Percentiles rank a stretch among this genome's conserved stretches.
Conservation (phyloP, 2,329 filamentous ascomycete genomes). For the Coniosporium tulheliwenetii region DNA sequence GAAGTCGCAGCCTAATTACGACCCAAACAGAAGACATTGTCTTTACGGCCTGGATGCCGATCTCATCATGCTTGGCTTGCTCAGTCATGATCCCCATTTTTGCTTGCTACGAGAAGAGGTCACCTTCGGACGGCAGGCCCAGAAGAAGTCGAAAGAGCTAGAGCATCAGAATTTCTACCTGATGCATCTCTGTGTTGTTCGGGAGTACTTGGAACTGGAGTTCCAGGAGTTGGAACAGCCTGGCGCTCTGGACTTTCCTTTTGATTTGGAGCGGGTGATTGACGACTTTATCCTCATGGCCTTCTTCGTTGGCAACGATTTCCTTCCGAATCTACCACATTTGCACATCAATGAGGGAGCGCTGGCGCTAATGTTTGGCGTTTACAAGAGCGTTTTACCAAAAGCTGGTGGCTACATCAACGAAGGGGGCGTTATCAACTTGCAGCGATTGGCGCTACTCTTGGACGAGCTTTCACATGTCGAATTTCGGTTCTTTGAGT, state of each 20-base stretch:
- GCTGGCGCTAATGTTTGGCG: slow-evolving; percentile 88
- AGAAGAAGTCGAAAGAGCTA: slow-evolving; percentile 84
- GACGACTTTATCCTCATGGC: slow-evolving; percentile 99
- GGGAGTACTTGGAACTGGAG: slow-evolving; percentile 91
- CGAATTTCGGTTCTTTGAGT: slow-evolving; percentile 85
- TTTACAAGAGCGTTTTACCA: slow-evolving; percentile 84
- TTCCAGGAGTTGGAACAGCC: slow-evolving; percentile 81
- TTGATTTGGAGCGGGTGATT: slow-evolving; percentile 91
- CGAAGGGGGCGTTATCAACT: slow-evolving; percentile 81
- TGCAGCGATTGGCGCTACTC: slow-evolving; percentile 61
- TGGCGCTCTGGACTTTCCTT: slow-evolving; percentile 57
- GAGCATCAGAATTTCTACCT: slow-evolving; percentile 99
- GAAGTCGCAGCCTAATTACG: slow-evolving; percentile 86
- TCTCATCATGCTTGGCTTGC: slow-evolving; percentile 92
- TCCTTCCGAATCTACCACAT: slow-evolving; percentile 89
- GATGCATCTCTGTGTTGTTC: slow-evolving; percentile 91
- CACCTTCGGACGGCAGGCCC: slow-evolving; percentile 79
- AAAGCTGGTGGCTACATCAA: slow-evolving; percentile 91
- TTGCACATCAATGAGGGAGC: slow-evolving; percentile 98
- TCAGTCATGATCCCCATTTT: slow-evolving; percentile 97
- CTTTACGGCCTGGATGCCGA: slow-evolving; percentile 95
- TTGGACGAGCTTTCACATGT: slow-evolving; percentile 75
- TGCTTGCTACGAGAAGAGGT: slow-evolving; percentile 94
- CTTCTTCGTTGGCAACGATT: slow-evolving; percentile 98
- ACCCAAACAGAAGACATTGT: slow-evolving; percentile 88